Evolutionary conservation across 148 eudicot species (phyloP).

Genomic region (Salicornia ramosissima): DNA sequence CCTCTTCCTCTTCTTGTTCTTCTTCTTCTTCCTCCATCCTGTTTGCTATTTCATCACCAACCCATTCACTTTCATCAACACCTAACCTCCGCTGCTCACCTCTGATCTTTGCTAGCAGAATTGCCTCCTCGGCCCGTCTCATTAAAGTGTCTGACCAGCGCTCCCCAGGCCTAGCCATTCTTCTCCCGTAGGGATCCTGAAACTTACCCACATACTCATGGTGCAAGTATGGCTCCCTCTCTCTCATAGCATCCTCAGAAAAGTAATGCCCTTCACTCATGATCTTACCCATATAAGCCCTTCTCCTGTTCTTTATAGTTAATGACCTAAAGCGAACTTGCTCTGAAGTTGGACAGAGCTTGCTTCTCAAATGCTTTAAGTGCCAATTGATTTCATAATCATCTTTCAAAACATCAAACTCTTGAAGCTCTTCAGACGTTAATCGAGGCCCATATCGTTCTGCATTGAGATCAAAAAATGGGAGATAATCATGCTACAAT

Average conservation of each 20-base stretch:
- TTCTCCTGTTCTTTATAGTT: conserved; percentile 73
- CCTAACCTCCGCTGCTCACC: conserved; percentile 89
- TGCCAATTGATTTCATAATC: conserved; percentile 98
- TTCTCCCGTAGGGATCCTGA: conserved; percentile 75
- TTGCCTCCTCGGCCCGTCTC: conserved; percentile 85
- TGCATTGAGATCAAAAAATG: conserved; percentile 25
- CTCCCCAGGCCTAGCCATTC: conserved; percentile 94
- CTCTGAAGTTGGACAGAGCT: conserved; percentile 62
- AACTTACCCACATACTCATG: conserved; percentile 85
- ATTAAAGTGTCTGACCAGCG: conserved; percentile 91
- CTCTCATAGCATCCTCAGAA: conserved; percentile 97
- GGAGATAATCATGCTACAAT: neutral
- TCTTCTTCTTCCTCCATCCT: conserved; percentile 39
- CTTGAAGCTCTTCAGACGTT: conserved; percentile 65
- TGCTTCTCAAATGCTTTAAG: conserved; percentile 54
- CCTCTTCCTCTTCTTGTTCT: conserved; percentile 48
- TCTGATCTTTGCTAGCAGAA: conserved; percentile 78
- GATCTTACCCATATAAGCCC: conserved; percentile 82
- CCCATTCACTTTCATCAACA: conserved; percentile 86
- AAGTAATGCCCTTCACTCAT: conserved; percentile 71
- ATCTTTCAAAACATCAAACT: conserved; percentile 55
- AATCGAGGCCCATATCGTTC: conserved; percentile 78
- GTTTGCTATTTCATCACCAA: conserved; percentile 53
- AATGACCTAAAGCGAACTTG: conserved; percentile 54
- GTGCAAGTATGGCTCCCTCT: conserved; percentile 94